Evolutionary conservation across 1,284 basidiomycete genomes (phyloP).

Genomic region (Puccinia horiana): DNA sequence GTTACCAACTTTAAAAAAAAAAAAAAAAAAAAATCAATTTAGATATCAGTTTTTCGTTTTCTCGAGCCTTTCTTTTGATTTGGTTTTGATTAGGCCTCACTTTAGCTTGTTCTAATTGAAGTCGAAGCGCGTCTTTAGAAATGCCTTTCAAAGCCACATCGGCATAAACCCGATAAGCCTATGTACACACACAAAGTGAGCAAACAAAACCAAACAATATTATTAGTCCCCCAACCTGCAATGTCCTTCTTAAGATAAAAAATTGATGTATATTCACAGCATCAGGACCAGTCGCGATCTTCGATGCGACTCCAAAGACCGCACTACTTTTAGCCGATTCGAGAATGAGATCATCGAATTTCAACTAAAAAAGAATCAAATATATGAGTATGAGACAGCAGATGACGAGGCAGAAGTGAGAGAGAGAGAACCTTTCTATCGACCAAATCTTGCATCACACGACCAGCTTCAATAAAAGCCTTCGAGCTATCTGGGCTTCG

Average conservation of each 20-base stretch:
- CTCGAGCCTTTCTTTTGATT: background rate
- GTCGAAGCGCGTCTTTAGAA: conserved; percentile 70
- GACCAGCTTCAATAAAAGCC: conserved; percentile 76
- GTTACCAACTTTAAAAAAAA: conserved; percentile 66
- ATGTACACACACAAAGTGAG: no score
- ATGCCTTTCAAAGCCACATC: conserved; percentile 84
- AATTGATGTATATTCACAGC: conserved; percentile 65
- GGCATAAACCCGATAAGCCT: conserved; percentile 77
- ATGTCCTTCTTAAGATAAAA: conserved; percentile 54
- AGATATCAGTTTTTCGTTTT: background rate
- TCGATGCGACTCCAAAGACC: conserved; percentile 77
- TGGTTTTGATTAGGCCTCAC: conserved; percentile 50
- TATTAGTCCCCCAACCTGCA: background rate
- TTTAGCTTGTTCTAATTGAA: conserved; percentile 73
- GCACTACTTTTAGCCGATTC: conserved; percentile 91
- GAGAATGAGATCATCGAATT: conserved; percentile 76
- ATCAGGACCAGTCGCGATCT: conserved; percentile 77
- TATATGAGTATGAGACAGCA: background rate
- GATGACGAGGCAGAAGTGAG: background rate
- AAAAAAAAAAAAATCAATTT: conserved; percentile 3
- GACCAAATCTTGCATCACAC: conserved; percentile 58
- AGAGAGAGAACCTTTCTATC: conserved; percentile 52
- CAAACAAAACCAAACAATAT: background rate
- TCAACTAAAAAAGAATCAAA: conserved; percentile 65
- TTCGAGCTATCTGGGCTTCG: conserved; percentile 81